phyloP scores from a whole-genome alignment of 2,329 filamentous ascomycete genomes.

The Aspergillus udagawae region DNA sequence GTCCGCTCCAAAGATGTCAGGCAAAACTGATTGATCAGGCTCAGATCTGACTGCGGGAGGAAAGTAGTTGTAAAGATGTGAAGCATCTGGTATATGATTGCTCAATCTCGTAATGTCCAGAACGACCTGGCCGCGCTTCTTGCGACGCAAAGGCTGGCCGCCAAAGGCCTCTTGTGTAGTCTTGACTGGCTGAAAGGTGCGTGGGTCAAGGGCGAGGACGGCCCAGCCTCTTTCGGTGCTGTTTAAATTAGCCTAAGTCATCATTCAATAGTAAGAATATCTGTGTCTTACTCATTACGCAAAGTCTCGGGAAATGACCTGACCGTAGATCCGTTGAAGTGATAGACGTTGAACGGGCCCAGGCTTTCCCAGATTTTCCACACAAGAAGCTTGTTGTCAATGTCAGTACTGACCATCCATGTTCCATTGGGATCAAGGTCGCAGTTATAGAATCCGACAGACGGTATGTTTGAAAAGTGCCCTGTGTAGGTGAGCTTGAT shows the following conservation, averaged over 20 bases:
- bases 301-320: constrained; percentile 24
- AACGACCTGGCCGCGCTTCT: constrained; percentile 17
- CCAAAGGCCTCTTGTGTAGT: constrained; percentile 40
- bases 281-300: constrained; percentile 16
- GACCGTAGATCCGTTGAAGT: constrained; percentile 27
- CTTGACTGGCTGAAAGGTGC: constrained; percentile 34
- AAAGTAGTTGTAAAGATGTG: constrained; percentile 25
- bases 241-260: background rate
- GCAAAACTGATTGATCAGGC: constrained; percentile 19
- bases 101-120: constrained; percentile 29
- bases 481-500: constrained; percentile 40
- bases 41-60: constrained; percentile 17
- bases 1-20: constrained; percentile 27
- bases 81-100: constrained; percentile 23
- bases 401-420: constrained; percentile 57
- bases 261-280: background rate
- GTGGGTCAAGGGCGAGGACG: constrained; percentile 45
- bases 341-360: constrained; percentile 24
- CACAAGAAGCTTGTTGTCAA: constrained; percentile 47
- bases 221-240: constrained; percentile 40
- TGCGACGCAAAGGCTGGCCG: constrained; percentile 21
- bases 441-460: constrained; percentile 56
- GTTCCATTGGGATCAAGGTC: constrained; percentile 51
- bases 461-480: constrained; percentile 53
- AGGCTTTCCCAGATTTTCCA: constrained; percentile 47